phyloP scores from a whole-genome alignment of 2,329 filamentous ascomycete species.

The Orbilia ellipsospora region DNA sequence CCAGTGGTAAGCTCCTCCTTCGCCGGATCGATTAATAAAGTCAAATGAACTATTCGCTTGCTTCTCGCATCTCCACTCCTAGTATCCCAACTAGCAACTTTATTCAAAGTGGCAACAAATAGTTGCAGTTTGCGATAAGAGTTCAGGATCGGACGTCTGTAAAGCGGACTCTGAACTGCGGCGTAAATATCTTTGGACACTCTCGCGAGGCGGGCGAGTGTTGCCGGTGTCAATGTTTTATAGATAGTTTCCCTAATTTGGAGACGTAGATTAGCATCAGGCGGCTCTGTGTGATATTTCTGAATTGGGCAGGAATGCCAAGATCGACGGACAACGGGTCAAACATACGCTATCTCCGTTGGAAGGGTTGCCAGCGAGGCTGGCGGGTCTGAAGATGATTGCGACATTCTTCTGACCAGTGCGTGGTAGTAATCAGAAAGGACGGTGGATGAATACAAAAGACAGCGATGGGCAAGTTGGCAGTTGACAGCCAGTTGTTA shows the following conservation, averaged over 20 bases:
- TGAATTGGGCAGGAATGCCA: slow-evolving; percentile 19
- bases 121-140: slow-evolving; percentile 56
- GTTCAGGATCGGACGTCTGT: slow-evolving; percentile 56
- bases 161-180: slow-evolving; percentile 58
- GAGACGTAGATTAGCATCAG: not conserved
- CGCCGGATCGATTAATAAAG: slow-evolving; percentile 56
- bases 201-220: slow-evolving; percentile 55
- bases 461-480: too few relatives aligned
- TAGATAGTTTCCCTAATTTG: slow-evolving; percentile 57
- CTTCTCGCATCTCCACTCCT: slow-evolving; percentile 56
- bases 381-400: slow-evolving; percentile 3
- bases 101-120: slow-evolving; percentile 55
- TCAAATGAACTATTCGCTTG: slow-evolving; percentile 57
- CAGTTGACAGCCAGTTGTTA: too few relatives aligned
- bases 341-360: slow-evolving; percentile 58
- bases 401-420: slow-evolving; percentile 21
- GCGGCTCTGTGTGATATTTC: slow-evolving; percentile 8
- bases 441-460: too few relatives aligned
- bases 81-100: slow-evolving; percentile 55
- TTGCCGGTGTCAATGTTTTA: slow-evolving; percentile 52
- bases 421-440: not conserved
- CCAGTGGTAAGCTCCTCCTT: slow-evolving; percentile 40
- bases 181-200: slow-evolving; percentile 58
- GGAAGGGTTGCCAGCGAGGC: slow-evolving; percentile 56
- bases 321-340: slow-evolving; percentile 8